Evolutionary conservation across 2,329 filamentous ascomycete species (phyloP).

Genomic region (Thelonectria discophora): DNA sequence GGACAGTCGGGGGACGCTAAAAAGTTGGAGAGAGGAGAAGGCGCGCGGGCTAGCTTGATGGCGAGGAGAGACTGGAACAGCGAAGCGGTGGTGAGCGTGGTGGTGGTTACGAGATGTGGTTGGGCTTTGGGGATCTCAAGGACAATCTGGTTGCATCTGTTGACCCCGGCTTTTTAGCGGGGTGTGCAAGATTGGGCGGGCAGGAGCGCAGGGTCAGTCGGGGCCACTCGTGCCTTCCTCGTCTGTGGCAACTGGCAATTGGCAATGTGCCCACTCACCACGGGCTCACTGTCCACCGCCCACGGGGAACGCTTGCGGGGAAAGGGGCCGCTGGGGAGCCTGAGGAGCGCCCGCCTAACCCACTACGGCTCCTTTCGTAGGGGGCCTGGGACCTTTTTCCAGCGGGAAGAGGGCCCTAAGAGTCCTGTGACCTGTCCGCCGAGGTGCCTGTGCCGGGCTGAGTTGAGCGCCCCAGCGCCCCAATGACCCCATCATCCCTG

Average conservation of each 20-base stretch:
- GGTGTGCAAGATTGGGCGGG: constrained; percentile 4
- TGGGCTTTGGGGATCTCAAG: constrained; percentile 17
- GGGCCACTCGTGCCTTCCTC: neutral
- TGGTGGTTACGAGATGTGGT: constrained; percentile 10
- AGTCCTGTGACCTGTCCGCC: constrained; percentile 7
- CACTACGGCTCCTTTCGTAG: constrained; percentile 14
- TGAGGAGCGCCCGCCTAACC: constrained; percentile 3
- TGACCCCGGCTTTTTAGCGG: constrained; percentile 16
- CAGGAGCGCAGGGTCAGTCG: constrained; percentile 8
- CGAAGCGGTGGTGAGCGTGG: constrained; percentile 4
- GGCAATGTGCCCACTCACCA: no score
- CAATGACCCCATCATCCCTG: constrained; percentile 2
- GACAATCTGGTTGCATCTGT: constrained; percentile 22
- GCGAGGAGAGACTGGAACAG: constrained; percentile 1
- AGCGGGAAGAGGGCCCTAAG: neutral
- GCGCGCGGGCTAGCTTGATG: constrained; percentile 3
- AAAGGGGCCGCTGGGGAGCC: constrained; percentile 7
- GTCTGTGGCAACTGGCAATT: neutral
- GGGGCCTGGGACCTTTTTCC: neutral
- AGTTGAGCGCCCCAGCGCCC: constrained; percentile 26
- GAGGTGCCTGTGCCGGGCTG: constrained; percentile 28
- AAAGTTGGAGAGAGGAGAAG: constrained; percentile 9
- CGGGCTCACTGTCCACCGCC: no score
- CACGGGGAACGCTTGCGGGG: constrained; percentile 12
- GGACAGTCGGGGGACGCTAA: constrained; percentile 21